Percentiles rank a stretch among this genome's conserved stretches.
phyloP scores from a whole-genome alignment of 306 rosid species.

The Vigna trinervia region DNA sequence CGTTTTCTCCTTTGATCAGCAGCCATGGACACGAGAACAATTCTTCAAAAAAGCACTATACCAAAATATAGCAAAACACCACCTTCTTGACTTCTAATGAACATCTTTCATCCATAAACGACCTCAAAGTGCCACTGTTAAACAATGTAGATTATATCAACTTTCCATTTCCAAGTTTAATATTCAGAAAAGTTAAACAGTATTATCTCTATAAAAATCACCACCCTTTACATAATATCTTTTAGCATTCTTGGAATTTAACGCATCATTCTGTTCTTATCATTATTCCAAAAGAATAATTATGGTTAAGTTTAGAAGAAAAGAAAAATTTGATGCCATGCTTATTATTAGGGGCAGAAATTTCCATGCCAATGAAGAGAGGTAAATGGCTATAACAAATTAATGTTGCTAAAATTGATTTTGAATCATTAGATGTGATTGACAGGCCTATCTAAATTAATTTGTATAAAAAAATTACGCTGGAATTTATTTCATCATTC shows the following conservation, averaged over 20 bases:
- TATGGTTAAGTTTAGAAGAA: neutral
- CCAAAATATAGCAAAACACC: conserved; percentile 39
- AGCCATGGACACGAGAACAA: conserved; percentile 63
- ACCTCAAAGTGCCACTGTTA: conserved; percentile 45
- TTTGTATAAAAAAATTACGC: neutral
- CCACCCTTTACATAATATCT: neutral
- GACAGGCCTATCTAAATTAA: neutral
- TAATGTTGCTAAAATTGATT: neutral
- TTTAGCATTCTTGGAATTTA: neutral
- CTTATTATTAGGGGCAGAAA: neutral
- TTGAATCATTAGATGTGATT: neutral
- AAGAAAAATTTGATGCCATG: neutral
- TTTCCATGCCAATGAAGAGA: conserved; percentile 13
- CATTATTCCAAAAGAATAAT: neutral
- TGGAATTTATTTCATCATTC: conserved; percentile 1
- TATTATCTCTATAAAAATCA: conserved; percentile 25
- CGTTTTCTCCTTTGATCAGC: conserved; percentile 94
- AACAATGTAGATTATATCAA: conserved; percentile 38
- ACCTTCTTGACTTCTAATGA: conserved; percentile 40
- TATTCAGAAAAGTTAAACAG: conserved; percentile 28
- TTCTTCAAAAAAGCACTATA: conserved; percentile 43
- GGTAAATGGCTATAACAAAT: conserved; percentile 14
- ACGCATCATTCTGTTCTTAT: conserved; percentile 9
- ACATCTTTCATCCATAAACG: conserved; percentile 39
- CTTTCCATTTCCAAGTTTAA: conserved; percentile 33